Base-by-base conservation (phyloP, 331 rosid species). In the Telfairia occidentalis region DNA sequence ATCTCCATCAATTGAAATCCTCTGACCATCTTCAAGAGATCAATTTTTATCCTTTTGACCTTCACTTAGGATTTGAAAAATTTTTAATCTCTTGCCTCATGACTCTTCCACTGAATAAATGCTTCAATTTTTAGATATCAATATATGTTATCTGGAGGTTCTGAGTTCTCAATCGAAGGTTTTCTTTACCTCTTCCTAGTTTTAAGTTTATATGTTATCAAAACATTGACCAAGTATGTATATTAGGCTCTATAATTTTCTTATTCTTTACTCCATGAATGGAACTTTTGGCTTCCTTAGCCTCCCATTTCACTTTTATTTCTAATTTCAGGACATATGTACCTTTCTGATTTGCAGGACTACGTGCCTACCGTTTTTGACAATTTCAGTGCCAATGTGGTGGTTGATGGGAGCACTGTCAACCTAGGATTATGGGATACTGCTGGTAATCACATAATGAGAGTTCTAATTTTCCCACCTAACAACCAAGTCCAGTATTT, bases 381-480 rank as follows among this genome's bases (percentile, higher is more conserved):
- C 87, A 95, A 95, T 84, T 95, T 95, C 90, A 95, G 99, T 76
- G 97, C 99, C 77, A 92, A 92, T 84, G 99, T 95, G 79, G 97
- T 92, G 81, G 99, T 95, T 82, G 97, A 95, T 82, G 97, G 97
- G 71, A 92, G 79, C 87, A 95, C 97, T 64, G 96, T 95, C 77
- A 95, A 95, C 87, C 86, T 95, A 76, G 97, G 99, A 16, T 83
- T 95, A 79, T 95, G 99, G 99, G 99, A 95, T 82, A 92, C 97
- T 55, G 99, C 99, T 67, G 99, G 97, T 87, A 82, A 80, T 43
- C 42, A 34, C 19, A 26, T 24, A 30, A 60, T 60, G 42, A 40
- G 42, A 60, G 61, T 64, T 76, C 53, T 49, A 24, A 16, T 34
- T 46, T 76, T 19, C 48, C 46, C 21, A 30, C 63, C 60, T 46